phyloP scores from a whole-genome alignment of 2,329 filamentous ascomycete species.

The Alternaria burnsii region DNA sequence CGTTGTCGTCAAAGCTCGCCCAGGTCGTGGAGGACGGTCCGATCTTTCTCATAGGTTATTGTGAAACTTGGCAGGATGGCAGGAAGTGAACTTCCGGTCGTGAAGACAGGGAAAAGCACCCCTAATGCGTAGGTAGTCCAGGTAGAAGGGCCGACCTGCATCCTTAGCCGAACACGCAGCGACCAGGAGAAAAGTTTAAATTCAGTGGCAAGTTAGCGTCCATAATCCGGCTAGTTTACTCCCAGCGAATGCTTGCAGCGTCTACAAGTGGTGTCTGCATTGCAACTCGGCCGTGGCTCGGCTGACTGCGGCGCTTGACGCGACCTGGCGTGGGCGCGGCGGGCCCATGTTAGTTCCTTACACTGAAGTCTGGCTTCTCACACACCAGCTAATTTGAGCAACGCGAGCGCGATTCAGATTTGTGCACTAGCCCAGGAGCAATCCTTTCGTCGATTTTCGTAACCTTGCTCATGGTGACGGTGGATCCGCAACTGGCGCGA shows the following conservation, averaged over 20 bases:
- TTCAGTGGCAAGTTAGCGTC: slow-evolving; percentile 41
- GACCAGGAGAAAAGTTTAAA: slow-evolving; percentile 33
- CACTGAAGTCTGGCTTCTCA: slow-evolving; percentile 23
- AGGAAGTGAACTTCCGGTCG: slow-evolving; percentile 29
- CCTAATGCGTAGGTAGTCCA: slow-evolving; percentile 24
- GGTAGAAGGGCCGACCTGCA: slow-evolving; percentile 35
- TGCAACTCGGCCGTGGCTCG: slow-evolving; percentile 42
- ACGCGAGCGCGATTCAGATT: slow-evolving; percentile 40
- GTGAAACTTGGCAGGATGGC: slow-evolving; percentile 23
- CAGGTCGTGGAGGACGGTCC: slow-evolving; percentile 30
- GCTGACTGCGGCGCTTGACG: slow-evolving; percentile 37
- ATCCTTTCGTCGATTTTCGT: slow-evolving; percentile 32
- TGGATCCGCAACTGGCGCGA: slow-evolving; percentile 44
- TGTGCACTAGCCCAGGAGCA: slow-evolving; percentile 39
- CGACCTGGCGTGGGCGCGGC: slow-evolving; percentile 23
- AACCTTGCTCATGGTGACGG: slow-evolving; percentile 37
- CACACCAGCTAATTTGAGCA: slow-evolving; percentile 43
- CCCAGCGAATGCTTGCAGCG: slow-evolving; percentile 18
- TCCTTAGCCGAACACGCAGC: slow-evolving; percentile 24
- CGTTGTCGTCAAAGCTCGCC: slow-evolving; percentile 6
- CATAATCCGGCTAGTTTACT: slow-evolving; percentile 30
- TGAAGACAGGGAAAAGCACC: slow-evolving; percentile 22
- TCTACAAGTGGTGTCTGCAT: slow-evolving; percentile 30
- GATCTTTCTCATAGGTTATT: slow-evolving; percentile 24
- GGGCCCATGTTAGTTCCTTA: slow-evolving; percentile 25